These are phyloP conservation scores for Didymella arachidicola DNA, from an alignment of 2,329 filamentous ascomycete species.

Conservation along the genomic window DNA sequence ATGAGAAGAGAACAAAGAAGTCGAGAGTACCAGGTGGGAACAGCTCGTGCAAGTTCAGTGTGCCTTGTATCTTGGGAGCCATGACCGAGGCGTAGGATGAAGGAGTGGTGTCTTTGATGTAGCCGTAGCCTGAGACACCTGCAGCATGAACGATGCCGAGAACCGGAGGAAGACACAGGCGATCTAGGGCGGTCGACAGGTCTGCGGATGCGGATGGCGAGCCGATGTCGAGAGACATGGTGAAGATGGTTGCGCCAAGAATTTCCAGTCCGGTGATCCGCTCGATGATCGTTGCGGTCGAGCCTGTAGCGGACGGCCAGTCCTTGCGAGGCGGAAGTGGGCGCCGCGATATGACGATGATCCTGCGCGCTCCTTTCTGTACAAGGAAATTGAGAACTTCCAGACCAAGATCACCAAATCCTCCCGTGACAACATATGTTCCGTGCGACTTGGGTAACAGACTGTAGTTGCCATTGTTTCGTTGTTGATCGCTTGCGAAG, in stretches of 20 bases:
- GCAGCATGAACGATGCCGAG: constrained; percentile 54
- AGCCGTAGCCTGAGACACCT: constrained; percentile 51
- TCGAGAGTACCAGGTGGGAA: constrained; percentile 40
- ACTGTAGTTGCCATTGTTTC: constrained; percentile 12
- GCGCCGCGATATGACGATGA: constrained; percentile 53
- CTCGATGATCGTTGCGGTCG: constrained; percentile 21
- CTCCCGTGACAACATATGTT: constrained; percentile 56
- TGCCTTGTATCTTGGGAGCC: constrained; percentile 41
- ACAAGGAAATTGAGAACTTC: constrained; percentile 50
- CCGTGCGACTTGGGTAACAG: constrained; percentile 46
- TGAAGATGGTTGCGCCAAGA: constrained; percentile 44
- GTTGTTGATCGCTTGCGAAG: constrained; percentile 27
- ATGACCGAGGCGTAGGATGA: constrained; percentile 46
- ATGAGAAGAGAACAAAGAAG: constrained; percentile 41
- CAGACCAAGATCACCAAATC: constrained; percentile 53
- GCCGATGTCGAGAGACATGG: constrained; percentile 50
- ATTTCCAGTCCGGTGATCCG: constrained; percentile 31
- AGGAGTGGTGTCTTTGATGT: constrained; percentile 44
- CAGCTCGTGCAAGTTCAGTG: constrained; percentile 35
- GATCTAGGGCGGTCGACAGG: constrained; percentile 39
- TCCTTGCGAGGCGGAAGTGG: constrained; percentile 45
- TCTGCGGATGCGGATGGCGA: constrained; percentile 26
- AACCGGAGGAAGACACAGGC: constrained; percentile 50
- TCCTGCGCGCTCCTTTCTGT: constrained; percentile 52
- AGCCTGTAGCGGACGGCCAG: constrained; percentile 34